Evolutionary conservation across 352 stramenopile genomes (phyloP), one percentile per base, ranked within the genome.

Genomic region (Pilasporangium apinafurcum): DNA sequence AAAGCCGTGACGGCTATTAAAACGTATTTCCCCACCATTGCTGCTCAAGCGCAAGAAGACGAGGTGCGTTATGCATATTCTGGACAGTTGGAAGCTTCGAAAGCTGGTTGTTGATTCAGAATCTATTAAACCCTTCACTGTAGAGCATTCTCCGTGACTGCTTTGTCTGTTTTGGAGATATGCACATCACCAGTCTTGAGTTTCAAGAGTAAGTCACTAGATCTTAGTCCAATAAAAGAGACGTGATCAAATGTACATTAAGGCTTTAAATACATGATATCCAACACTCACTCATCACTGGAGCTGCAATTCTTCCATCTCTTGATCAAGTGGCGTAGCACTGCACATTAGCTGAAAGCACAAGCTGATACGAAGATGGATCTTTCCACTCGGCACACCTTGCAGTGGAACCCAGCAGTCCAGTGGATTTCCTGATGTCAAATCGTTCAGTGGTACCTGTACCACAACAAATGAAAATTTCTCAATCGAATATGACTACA

Each of bases 321-420:
- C 48, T 3, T 49, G 43, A 6, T 56, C 44, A 4, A 37, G 51
- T 24, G 48, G 56, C 17, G 69, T 63, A 1, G 62, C 69, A 4
- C 74, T 87, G 40, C 76, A 87, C 79, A 92, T 89, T 42, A 92
- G 76, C 39, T 79, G 68, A 56, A 88, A 92, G 14, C 74, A 86
- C n/a, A 92, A 46, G 14, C 62, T 71, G 28, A 87, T 65, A 24
- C 51, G 61, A 14, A 89, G 33, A 24, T 83, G 79, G 26, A 92
- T 51, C 4, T 53, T 65, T 4, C 79, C 79, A 7, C 59, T 76
- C 1, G 64, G 22, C 26, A 74, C 80, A 34, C 73, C 62, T n/a
- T 87, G 52, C 30, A 92, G 65, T 21, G 65, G 62, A 24, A 88
- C 37, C 79, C 79, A 92, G 29, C 64, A 68, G 43, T 92, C 74